Base-by-base conservation (phyloP, 768 basidiomycete genomes). In the Psilocybe azurescens region DNA sequence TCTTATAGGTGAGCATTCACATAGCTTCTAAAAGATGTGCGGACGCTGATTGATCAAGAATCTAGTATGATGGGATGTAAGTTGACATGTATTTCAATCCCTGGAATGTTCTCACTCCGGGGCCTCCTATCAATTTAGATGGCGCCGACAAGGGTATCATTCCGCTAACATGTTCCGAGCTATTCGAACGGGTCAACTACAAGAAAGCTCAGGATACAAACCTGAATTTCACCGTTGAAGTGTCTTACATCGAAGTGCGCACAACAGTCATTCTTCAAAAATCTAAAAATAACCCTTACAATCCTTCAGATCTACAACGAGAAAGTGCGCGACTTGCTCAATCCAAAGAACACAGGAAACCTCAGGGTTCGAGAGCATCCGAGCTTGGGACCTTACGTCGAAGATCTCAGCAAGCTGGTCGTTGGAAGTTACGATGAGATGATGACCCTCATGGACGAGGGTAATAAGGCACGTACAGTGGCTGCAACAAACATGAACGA, bases 401-500 rank as follows among this genome's bases (percentile, higher is more conserved):
- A 99, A 78, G 95, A 97, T 79, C 82, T 99, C 60, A 95, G 94
- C 70, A 94, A 94, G 76, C 86, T 99, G 58, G 90, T 90, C 30
- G 97, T 99, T 49, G 89, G 86, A 72, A 91, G 83, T 74, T 99
- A 96, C 73, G 87, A 92, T 32, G 97, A 97, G 74, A 97, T 99
- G 91, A 97, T 97, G 91, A 94, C 90, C 5, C 89, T 99, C 72
- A 99, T 99, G 97, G 97, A 99, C 79, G 97, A 99, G 75, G 97
- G 97, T 41, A 99, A 98, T 77, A 98, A 99, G 80, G 96, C 97
- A 55, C 83, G 97, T 53, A 99, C 97, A 13, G 97, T 99, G 24
- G 97, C 97, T 20, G 96, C 97, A 28, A 99, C 97, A 20, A 95
- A 97, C 77, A 99, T 99, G 97, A 99, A 99, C 78, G 97, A 98